phyloP scores from a whole-genome alignment of 2,329 filamentous ascomycete genomes.

The Tolypocladium ophioglossoides region DNA sequence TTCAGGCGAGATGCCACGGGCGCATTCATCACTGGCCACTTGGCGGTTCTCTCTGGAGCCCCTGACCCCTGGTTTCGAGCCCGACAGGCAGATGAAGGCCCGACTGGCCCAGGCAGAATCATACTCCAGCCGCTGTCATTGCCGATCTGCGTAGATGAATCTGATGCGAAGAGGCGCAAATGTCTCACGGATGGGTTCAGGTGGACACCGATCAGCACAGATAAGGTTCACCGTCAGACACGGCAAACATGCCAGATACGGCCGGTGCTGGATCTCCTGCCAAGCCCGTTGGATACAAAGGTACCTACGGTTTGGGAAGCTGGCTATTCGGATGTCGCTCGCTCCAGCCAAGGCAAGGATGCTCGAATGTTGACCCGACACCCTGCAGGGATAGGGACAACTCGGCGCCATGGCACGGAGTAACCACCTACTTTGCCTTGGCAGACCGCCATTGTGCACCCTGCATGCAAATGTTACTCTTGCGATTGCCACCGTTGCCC shows the following conservation, averaged over 20 bases:
- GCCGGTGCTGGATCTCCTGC: neutral
- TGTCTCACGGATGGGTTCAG: neutral
- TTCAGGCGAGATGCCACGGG: neutral
- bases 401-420: neutral
- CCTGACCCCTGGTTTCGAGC: neutral
- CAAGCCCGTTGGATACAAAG: neutral
- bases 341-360: constrained; percentile 1
- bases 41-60: neutral
- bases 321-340: constrained; percentile 1
- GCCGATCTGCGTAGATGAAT: neutral
- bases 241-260: neutral
- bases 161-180: neutral
- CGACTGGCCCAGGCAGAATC: neutral
- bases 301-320: neutral
- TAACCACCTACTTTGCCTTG: neutral
- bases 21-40: neutral
- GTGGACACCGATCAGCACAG: neutral
- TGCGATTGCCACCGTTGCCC: neutral
- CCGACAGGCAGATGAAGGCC: neutral
- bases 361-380: neutral
- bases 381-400: neutral
- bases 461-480: neutral
- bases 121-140: neutral
- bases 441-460: neutral
- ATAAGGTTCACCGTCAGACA: neutral